phyloP scores from a whole-genome alignment of 805 yeast species.

The Wickerhamiella azymoides region DNA sequence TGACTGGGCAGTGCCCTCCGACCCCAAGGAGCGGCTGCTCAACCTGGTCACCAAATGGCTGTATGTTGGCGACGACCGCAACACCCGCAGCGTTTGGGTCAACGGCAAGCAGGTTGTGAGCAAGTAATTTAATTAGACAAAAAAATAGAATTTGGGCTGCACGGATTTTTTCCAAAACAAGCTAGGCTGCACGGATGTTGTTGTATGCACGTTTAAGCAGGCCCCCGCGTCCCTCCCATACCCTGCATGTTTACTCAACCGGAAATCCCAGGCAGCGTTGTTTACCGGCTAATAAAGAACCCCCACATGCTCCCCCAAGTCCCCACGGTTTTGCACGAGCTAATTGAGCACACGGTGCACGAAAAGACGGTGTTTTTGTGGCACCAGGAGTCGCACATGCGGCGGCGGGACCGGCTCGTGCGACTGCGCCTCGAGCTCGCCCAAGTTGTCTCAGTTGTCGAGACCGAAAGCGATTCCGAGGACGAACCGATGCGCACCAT shows the following conservation, averaged over 20 bases:
- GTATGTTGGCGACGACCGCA: constrained; percentile 88
- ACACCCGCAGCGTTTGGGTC: constrained; percentile 68
- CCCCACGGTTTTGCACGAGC: neutral
- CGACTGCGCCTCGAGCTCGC: neutral
- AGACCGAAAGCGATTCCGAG: neutral
- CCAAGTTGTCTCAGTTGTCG: neutral
- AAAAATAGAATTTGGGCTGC: neutral
- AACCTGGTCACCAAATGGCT: constrained; percentile 77
- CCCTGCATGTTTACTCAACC: neutral
- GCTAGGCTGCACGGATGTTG: neutral
- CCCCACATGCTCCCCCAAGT: neutral
- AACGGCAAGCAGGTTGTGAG: constrained; percentile 52
- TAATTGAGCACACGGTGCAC: neutral
- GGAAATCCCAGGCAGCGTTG: neutral
- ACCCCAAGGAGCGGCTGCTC: constrained; percentile 29
- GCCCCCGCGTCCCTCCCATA: neutral
- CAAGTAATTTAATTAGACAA: constrained; percentile 18
- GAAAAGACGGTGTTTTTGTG: neutral
- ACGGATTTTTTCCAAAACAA: constrained; percentile 9
- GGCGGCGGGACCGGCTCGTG: neutral
- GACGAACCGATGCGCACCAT: neutral
- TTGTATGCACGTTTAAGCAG: neutral
- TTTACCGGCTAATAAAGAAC: neutral
- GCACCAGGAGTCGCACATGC: neutral
- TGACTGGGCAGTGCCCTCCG: constrained; percentile 33